phyloP scores from a whole-genome alignment of 202 grass and related monocot species.

The Bolboschoenoplectus hybrid region DNA sequence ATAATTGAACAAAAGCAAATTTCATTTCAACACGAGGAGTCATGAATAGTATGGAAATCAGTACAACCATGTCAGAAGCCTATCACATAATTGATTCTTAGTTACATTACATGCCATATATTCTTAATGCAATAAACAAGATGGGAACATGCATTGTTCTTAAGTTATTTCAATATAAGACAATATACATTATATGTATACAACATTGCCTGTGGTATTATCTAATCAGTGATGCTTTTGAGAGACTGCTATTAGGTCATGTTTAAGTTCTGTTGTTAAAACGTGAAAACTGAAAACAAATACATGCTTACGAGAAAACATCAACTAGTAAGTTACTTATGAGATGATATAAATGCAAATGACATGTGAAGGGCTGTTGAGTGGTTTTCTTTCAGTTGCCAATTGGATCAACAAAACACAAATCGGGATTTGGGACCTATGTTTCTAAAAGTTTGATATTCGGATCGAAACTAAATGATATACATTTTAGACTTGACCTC shows the following conservation, averaged over 20 bases:
- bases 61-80: neutral
- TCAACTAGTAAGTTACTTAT: neutral
- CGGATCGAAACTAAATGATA: conserved; percentile 10
- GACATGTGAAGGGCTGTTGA: neutral
- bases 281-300: neutral
- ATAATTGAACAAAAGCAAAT: neutral
- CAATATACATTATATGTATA: neutral
- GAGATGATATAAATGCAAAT: neutral
- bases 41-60: neutral
- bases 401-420: neutral
- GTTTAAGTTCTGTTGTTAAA: neutral
- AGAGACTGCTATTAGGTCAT: neutral
- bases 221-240: neutral
- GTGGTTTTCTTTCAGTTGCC: neutral
- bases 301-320: neutral
- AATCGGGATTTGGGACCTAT: neutral
- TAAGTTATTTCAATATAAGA: neutral
- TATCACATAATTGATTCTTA: neutral
- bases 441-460: neutral
- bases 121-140: neutral
- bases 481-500: neutral
- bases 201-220: neutral
- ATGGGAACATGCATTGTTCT: neutral
- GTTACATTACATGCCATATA: neutral
- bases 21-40: neutral